Conservation (phyloP, 108 stramenopile genomes). For the Cyclostephanos tholiformis region DNA sequence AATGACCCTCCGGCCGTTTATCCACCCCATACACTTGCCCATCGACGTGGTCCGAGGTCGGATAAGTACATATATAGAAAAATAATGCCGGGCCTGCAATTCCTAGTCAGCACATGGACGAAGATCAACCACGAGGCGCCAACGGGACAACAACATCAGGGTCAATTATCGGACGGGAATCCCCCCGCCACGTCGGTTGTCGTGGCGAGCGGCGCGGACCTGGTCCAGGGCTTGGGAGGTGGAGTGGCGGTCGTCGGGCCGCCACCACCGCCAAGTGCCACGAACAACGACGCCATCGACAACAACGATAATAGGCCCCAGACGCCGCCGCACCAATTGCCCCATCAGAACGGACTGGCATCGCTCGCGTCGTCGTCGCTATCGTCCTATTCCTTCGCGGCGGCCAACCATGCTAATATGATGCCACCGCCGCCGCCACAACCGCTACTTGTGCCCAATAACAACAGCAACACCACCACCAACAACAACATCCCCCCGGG, state of each 20-base stretch:
- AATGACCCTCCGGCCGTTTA: too few relatives aligned
- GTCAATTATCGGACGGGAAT: too few relatives aligned
- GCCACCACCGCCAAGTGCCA: not conserved
- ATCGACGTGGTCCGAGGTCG: too few relatives aligned
- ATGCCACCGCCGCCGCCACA: too few relatives aligned
- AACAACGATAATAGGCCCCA: not conserved
- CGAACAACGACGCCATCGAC: not conserved
- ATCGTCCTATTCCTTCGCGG: constrained; percentile 16
- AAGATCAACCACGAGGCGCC: constrained; percentile 22
- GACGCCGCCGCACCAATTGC: not conserved
- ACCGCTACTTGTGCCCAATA: not conserved
- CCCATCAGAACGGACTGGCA: too few relatives aligned
- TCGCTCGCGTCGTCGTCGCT: constrained; percentile 16
- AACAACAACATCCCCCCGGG: not conserved
- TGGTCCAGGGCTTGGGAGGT: not conserved
- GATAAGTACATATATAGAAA: too few relatives aligned
- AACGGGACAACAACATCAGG: too few relatives aligned
- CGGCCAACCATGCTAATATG: not conserved
- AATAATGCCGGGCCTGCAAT: constrained; percentile 12
- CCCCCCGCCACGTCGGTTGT: too few relatives aligned
- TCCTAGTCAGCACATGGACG: constrained; percentile 18
- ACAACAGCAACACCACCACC: not conserved
- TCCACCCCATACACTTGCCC: too few relatives aligned
- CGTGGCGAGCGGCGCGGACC: too few relatives aligned
- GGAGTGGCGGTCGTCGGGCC: not conserved